Percentiles rank a stretch among this genome's conserved stretches.
Conservation (phyloP, 176 grass and related monocot genomes). For the Thinopyrum elongatum region DNA sequence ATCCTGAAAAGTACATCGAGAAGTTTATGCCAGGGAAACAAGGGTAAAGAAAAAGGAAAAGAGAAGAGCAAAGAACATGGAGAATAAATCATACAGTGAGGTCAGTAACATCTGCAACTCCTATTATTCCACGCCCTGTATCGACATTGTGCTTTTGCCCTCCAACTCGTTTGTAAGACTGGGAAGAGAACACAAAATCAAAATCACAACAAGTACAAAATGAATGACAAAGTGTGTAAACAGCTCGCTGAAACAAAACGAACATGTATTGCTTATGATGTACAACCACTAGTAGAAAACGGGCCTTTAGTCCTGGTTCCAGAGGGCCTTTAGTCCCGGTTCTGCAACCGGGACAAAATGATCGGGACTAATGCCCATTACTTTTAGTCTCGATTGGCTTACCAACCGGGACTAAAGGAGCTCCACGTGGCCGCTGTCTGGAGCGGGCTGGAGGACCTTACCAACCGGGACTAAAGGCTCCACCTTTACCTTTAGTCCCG, state of each 20-base stretch:
- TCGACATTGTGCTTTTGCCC: slow-evolving; percentile 60
- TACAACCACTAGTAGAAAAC: too few relatives aligned
- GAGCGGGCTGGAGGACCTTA: too few relatives aligned
- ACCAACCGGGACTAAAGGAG: too few relatives aligned
- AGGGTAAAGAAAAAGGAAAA: not conserved
- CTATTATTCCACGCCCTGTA: slow-evolving; percentile 62
- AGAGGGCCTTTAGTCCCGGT: too few relatives aligned
- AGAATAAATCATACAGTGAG: slow-evolving; percentile 52
- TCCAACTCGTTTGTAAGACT: slow-evolving; percentile 93
- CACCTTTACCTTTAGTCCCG: too few relatives aligned
- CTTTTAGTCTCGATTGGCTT: too few relatives aligned
- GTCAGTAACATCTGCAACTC: slow-evolving; percentile 73
- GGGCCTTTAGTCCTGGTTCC: too few relatives aligned
- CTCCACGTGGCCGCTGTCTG: too few relatives aligned
- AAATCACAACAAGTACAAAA: not conserved
- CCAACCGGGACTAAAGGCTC: too few relatives aligned
- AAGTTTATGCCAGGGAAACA: slow-evolving; percentile 8
- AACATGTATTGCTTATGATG: not conserved
- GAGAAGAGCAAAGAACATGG: slow-evolving; percentile 12
- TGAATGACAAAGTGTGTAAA: slow-evolving; percentile 20
- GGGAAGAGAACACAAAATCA: slow-evolving; percentile 28
- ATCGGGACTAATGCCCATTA: too few relatives aligned
- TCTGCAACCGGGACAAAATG: too few relatives aligned
- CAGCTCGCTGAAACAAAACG: not conserved
- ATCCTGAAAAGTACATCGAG: slow-evolving; percentile 50